Percentiles rank a stretch among this genome's conserved stretches.
Evolutionary conservation across 108 stramenopile genomes (phyloP).

Genomic region (Schizochytrium sp.): DNA sequence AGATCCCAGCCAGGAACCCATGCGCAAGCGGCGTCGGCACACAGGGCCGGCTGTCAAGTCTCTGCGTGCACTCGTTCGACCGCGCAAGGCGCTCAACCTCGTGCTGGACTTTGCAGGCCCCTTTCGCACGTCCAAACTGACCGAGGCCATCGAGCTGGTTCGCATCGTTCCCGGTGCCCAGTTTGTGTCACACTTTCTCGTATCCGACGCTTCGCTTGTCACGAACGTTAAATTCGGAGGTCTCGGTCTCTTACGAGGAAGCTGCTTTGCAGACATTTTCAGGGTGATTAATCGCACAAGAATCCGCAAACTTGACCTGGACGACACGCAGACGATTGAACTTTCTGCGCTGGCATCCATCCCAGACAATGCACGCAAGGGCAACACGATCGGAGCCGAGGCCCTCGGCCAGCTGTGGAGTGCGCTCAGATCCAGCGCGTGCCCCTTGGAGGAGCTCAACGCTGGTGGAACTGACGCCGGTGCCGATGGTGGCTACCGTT

Average conservation of each 20-base stretch:
- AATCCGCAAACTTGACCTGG: neutral
- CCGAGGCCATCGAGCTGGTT: neutral
- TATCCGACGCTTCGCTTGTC: neutral
- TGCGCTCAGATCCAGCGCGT: neutral
- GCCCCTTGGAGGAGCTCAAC: neutral
- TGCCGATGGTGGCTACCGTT: neutral
- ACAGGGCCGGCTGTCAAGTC: neutral
- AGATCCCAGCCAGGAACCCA: neutral
- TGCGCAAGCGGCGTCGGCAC: neutral
- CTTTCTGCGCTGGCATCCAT: neutral
- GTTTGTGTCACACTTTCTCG: neutral
- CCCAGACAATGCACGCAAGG: neutral
- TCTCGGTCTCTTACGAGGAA: neutral
- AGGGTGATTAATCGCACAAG: neutral
- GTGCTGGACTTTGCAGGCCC: neutral
- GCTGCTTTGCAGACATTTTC: neutral
- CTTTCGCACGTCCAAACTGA: neutral
- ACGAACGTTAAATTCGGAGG: neutral
- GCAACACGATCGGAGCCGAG: neutral
- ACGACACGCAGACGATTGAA: neutral
- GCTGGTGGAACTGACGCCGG: neutral
- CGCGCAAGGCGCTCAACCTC: neutral
- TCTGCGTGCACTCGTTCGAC: neutral
- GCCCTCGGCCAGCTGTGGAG: neutral
- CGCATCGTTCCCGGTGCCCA: neutral